Evolutionary conservation across 2,329 filamentous ascomycete genomes (phyloP), one percentile per base, ranked within the genome.

Genomic region (Botrytis medusae): DNA sequence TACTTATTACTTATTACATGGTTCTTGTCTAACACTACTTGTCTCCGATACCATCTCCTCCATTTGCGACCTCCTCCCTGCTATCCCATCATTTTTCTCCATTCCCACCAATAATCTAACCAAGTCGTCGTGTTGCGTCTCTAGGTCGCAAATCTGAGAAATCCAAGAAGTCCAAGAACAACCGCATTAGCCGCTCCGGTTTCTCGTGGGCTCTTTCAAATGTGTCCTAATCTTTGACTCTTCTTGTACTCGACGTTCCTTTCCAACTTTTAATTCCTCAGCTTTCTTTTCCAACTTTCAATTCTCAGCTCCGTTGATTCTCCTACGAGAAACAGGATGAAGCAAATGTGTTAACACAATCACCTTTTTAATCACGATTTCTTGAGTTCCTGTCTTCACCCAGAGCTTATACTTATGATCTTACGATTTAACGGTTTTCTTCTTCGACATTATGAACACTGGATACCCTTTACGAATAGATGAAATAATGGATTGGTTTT

Each of bases 121-220:
- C 44, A 25, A 42, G 10, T 37, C 40, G 14, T 40, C 34, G 71
- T 69, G 71, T 72, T 61, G 63, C 51, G 42, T 32, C 32, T 72
- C 32, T 72, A 72, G 71, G 71, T 69, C 61, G 57, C 34, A 69
- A 69, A 57, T 69, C 48, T 22, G 65, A 69, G 18, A 69, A 59
- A 6, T 18, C 37, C 37, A 69, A 69, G 40, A 67, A 71, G 32
- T 25, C 63, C 32, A 72, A 48, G 42, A 69, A 25, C 16, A 64
- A 61, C n/a, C 71, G 71, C 7, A 37, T 59, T 18, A 72, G 63
- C 29, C 71, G 63, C 63, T 69, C 71, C 12, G 63, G 71, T 14
- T 69, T 72, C 18, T 40, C 63, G 32, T 72, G 71, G 71, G 44
- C 48, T 40, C 48, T 69, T 42, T 69, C n/a, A 69, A 51, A 72